phyloP scores from a whole-genome alignment of 345 rosid genomes.

The Psidium friedrichsthalianum region DNA sequence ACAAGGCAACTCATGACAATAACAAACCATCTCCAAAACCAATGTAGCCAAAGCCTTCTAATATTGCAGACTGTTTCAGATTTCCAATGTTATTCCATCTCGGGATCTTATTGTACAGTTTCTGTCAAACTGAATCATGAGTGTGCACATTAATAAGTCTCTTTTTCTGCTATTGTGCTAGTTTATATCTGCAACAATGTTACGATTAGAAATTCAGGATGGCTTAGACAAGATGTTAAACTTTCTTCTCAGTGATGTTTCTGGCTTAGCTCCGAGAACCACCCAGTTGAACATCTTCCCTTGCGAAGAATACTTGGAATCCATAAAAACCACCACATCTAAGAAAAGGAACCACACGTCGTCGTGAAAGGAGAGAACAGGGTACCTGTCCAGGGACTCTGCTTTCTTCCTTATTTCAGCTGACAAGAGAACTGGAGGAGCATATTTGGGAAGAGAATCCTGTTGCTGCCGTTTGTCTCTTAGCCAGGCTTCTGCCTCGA shows the following conservation, averaged over 20 bases:
- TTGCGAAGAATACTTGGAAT: neutral
- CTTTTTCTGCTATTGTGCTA: neutral
- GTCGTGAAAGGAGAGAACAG: neutral
- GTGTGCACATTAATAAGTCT: neutral
- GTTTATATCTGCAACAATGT: neutral
- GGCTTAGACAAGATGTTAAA: neutral
- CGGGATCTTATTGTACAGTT: neutral
- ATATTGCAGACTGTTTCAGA: neutral
- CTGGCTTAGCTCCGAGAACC: neutral
- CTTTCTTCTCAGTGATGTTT: neutral
- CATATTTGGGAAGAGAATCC: slow-evolving; percentile 70
- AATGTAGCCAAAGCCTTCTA: neutral
- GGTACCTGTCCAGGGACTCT: slow-evolving; percentile 73
- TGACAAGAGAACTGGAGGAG: slow-evolving; percentile 55
- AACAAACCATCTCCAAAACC: neutral
- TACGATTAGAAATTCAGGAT: neutral
- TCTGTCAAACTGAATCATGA: neutral
- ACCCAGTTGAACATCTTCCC: neutral
- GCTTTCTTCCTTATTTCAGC: slow-evolving; percentile 80
- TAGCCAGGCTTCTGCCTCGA: slow-evolving; percentile 84
- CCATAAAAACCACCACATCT: neutral
- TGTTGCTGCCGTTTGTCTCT: slow-evolving; percentile 83
- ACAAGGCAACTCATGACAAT: neutral
- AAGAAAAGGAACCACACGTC: neutral
- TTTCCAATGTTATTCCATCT: neutral